Conservation (phyloP, 371 early-diverging fungal genomes). For the Nosema muscidifuracis region DNA sequence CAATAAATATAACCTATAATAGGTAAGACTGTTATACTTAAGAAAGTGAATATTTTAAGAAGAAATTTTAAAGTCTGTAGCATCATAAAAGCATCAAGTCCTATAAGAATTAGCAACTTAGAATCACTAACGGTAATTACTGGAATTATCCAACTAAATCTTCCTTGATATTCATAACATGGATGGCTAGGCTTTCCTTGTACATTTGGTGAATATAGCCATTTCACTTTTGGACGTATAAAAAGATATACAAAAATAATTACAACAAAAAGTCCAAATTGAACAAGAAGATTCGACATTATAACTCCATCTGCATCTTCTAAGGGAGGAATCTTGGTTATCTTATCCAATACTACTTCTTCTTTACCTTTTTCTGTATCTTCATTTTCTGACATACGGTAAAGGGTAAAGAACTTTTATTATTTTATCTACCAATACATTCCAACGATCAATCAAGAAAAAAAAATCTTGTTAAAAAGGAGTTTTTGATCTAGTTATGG, state of each 20-base stretch:
- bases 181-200: constrained; percentile 58
- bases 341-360: too few relatives aligned
- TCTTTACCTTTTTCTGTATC: neutral
- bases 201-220: constrained; percentile 61
- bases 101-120: constrained; percentile 56
- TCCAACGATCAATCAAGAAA: too few relatives aligned
- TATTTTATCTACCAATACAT: too few relatives aligned
- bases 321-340: constrained; percentile 11
- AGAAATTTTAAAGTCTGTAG: constrained; percentile 62
- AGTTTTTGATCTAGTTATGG: too few relatives aligned
- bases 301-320: constrained; percentile 50
- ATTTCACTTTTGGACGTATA: constrained; percentile 54
- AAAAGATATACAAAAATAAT: constrained; percentile 52
- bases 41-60: constrained; percentile 52
- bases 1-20: constrained; percentile 50
- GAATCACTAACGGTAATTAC: constrained; percentile 54
- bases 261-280: constrained; percentile 21
- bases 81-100: constrained; percentile 64
- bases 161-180: constrained; percentile 51
- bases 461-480: too few relatives aligned
- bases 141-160: constrained; percentile 60
- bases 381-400: neutral
- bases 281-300: constrained; percentile 47
- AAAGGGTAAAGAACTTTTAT: too few relatives aligned
- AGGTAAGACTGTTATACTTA: constrained; percentile 49